Evolutionary conservation across 2,329 filamentous ascomycete genomes (phyloP), one percentile per base, ranked within the genome.

Genomic region (Leptosphaerulina australis): DNA sequence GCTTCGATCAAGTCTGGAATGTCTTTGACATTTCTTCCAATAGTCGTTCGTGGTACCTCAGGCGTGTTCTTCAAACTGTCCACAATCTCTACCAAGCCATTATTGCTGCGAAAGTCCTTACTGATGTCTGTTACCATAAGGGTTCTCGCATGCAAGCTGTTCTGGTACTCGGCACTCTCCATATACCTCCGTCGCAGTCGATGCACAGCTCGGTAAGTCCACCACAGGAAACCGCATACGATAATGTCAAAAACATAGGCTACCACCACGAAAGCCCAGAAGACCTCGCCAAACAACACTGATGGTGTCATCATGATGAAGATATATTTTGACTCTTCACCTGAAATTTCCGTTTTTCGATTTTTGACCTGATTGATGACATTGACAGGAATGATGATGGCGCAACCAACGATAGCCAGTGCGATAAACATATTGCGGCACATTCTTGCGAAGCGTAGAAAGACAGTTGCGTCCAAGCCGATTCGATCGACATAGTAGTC

Each of bases 1-100:
- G 95, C 83, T 51, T 88, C 84, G 55, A 99, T 94, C 50, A 97
- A 77, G 14, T 88, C 81, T 9, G 94, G 94, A 10, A 99, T 80
- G 29, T 93, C 87, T 71, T 93, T 96, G 55, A 97, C 91, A 63
- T 97, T 97, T 56, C 94, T 85, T 18, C 91, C 92, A 63, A 97
- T 87, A 9, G 90, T 87, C 15, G 88, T 90, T 55, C 88, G 83
- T 2, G 91, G 90, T 46, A 91, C 84, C 9, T 88, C 88, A 9
- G 88, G 88, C 18, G 87, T 89, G 1, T 90, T 90, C 20, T 87
- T 89, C 29, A 94, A 82, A 53, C 86, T 79, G 57, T 97, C 91
- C 21, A 91, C 90, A 50, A 99, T 83, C 53, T 88, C 84, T 24
- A 91, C 82, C 47, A 99, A 87, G 15, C 93, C 94, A 71, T 97